These are phyloP conservation scores for Agroathelia rolfsii DNA, from an alignment of 1,284 basidiomycete genomes.

Conservation along the genomic window DNA sequence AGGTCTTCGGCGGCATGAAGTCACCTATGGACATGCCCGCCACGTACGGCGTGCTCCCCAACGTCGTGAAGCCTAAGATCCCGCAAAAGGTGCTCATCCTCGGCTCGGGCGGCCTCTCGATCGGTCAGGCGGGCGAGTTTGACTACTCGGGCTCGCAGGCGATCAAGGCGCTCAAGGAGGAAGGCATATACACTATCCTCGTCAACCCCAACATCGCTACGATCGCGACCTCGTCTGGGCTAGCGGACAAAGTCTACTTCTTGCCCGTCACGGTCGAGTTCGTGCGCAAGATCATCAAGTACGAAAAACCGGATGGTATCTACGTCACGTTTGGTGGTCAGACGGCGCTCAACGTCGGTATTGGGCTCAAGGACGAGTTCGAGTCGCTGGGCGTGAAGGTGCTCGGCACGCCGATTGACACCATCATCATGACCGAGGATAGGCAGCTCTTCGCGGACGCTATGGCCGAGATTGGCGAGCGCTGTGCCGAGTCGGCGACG, in stretches of 20 bases:
- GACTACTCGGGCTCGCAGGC: slow-evolving; percentile 99
- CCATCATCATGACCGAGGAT: slow-evolving; percentile 94
- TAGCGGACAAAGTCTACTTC: slow-evolving; percentile 97
- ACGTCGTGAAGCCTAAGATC: too few relatives aligned
- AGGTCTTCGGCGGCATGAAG: too few relatives aligned
- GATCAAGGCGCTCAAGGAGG: slow-evolving; percentile 94
- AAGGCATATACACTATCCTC: slow-evolving; percentile 90
- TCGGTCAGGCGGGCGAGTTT: slow-evolving; percentile 99
- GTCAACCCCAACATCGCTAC: slow-evolving; percentile 98
- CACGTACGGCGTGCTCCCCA: too few relatives aligned
- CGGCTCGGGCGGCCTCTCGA: slow-evolving; percentile 92
- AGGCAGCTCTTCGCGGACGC: slow-evolving; percentile 96
- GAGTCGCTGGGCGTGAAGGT: slow-evolving; percentile 93
- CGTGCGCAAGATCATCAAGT: slow-evolving; percentile 97
- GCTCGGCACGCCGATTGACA: slow-evolving; percentile 90
- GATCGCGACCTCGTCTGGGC: slow-evolving; percentile 93
- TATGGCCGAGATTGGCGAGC: slow-evolving; percentile 93
- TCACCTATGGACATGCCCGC: too few relatives aligned
- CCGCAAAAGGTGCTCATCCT: slow-evolving; percentile 96
- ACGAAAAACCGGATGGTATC: slow-evolving; percentile 96
- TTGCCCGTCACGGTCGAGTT: slow-evolving; percentile 95
- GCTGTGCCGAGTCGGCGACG: slow-evolving; percentile 93
- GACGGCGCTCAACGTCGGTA: slow-evolving; percentile 95
- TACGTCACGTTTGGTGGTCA: slow-evolving; percentile 98
- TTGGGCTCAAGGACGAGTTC: slow-evolving; percentile 94